These are phyloP conservation scores for Telopea speciosissima DNA, from an alignment of 177 flowering plant genomes.

Conservation along the genomic window DNA sequence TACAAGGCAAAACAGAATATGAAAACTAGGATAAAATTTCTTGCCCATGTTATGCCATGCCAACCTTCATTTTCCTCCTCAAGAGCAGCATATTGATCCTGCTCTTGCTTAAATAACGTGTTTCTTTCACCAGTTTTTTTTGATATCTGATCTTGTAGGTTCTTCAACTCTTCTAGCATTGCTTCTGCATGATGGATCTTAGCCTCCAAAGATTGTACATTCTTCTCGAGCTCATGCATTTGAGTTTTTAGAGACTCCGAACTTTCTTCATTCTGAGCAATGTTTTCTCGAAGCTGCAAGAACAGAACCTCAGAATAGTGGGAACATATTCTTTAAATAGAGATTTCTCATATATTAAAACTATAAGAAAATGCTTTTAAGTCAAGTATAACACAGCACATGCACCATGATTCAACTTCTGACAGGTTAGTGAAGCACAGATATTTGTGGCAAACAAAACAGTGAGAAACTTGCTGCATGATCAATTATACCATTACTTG, in stretches of 20 bases:
- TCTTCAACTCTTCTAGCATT: slow-evolving; percentile 54
- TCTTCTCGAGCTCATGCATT: slow-evolving; percentile 60
- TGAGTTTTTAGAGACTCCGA: slow-evolving; percentile 54
- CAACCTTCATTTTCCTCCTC: slow-evolving; percentile 87
- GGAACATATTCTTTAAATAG: neutral
- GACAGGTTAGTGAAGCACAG: neutral
- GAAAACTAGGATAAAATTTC: neutral
- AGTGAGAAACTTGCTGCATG: neutral
- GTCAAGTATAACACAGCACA: neutral
- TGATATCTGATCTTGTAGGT: slow-evolving; percentile 62
- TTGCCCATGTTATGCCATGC: neutral
- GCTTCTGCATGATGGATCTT: slow-evolving; percentile 57
- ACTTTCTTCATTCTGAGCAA: slow-evolving; percentile 71
- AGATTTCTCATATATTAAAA: neutral
- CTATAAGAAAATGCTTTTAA: neutral
- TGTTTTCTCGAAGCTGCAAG: slow-evolving; percentile 64
- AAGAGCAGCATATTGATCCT: slow-evolving; percentile 62
- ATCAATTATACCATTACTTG: neutral
- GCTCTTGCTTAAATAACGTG: slow-evolving; percentile 55
- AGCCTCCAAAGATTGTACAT: slow-evolving; percentile 47
- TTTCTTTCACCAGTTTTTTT: slow-evolving; percentile 62
- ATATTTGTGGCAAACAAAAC: neutral
- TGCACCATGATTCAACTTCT: neutral
- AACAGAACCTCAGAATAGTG: neutral
- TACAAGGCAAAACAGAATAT: slow-evolving; percentile 1